These are phyloP conservation scores for Neurospora sp. DNA, from an alignment of 495 filamentous ascomycete species.

Conservation along the genomic window DNA sequence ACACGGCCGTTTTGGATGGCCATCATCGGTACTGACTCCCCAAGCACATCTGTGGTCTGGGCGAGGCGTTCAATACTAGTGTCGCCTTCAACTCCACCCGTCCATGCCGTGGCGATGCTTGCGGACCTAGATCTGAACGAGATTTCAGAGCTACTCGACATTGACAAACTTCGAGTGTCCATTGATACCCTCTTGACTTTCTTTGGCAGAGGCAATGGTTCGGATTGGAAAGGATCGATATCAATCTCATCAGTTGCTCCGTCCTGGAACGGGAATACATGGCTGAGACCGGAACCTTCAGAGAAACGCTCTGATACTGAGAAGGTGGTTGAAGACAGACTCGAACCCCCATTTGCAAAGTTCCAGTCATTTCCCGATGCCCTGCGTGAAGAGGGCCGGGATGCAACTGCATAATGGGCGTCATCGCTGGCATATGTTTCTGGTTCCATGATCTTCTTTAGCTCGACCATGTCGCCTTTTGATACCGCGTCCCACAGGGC, in stretches of 20 bases:
- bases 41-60: slow-evolving; percentile 68
- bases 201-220: slow-evolving; percentile 35
- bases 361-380: slow-evolving; percentile 31
- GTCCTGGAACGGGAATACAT: slow-evolving; percentile 84
- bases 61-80: slow-evolving; percentile 72
- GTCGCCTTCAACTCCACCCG: slow-evolving; percentile 71
- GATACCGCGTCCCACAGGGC: slow-evolving; percentile 80
- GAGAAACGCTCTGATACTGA: slow-evolving; percentile 35
- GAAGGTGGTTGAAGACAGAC: slow-evolving; percentile 33
- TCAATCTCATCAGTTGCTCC: slow-evolving; percentile 31
- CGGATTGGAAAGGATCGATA: slow-evolving; percentile 12
- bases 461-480: slow-evolving; percentile 59
- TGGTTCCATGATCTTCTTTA: slow-evolving; percentile 73
- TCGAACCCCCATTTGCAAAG: slow-evolving; percentile 34
- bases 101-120: slow-evolving; percentile 57
- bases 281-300: slow-evolving; percentile 59
- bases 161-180: slow-evolving; percentile 82
- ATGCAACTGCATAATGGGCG: slow-evolving; percentile 18
- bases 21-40: slow-evolving; percentile 94
- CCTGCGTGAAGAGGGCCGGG: slow-evolving; percentile 29
- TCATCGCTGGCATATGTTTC: slow-evolving; percentile 37
- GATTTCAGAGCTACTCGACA: slow-evolving; percentile 74
- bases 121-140: slow-evolving; percentile 68
- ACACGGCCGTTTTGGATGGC: slow-evolving; percentile 68
- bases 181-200: slow-evolving; percentile 72